Percentiles rank a stretch among this genome's conserved stretches.
These are phyloP conservation scores for Pseudofabraea citricarpa DNA, from an alignment of 2,329 filamentous ascomycete species.

Conservation along the genomic window DNA sequence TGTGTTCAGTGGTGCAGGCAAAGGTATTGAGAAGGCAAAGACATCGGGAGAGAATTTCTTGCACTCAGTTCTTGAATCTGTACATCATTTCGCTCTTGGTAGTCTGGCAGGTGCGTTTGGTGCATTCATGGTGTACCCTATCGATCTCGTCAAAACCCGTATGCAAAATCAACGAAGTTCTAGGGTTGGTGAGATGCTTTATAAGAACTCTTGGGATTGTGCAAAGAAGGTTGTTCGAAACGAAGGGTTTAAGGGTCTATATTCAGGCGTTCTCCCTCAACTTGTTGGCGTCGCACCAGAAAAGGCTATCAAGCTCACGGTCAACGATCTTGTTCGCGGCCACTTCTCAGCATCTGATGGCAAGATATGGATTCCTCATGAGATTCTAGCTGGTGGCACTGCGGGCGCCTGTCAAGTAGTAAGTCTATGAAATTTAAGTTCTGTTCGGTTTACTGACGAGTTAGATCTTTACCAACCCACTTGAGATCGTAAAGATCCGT, in stretches of 20 bases:
- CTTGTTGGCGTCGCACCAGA: slow-evolving; percentile 97
- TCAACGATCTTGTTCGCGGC: slow-evolving; percentile 87
- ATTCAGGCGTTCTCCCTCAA: slow-evolving; percentile 92
- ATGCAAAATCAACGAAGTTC: slow-evolving; percentile 93
- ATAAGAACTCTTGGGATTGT: slow-evolving; percentile 97
- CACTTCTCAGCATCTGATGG: slow-evolving; percentile 71
- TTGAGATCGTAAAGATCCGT: slow-evolving; percentile 99
- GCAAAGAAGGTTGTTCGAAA: slow-evolving; percentile 89
- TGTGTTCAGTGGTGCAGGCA: slow-evolving; percentile 31
- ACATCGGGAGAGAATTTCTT: slow-evolving; percentile 54
- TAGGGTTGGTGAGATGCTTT: slow-evolving; percentile 79
- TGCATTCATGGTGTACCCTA: slow-evolving; percentile 99
- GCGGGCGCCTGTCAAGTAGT: slow-evolving; percentile 96
- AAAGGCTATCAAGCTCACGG: slow-evolving; percentile 98
- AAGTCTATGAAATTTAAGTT: slow-evolving; percentile 41
- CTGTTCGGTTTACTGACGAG: slow-evolving; percentile 7
- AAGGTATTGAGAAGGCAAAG: slow-evolving; percentile 41
- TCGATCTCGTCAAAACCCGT: slow-evolving; percentile 96
- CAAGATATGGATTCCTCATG: slow-evolving; percentile 63
- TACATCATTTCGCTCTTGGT: slow-evolving; percentile 86
- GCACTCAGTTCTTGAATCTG: slow-evolving; percentile 65
- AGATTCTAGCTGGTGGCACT: slow-evolving; percentile 81
- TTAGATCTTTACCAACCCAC: slow-evolving; percentile 91
- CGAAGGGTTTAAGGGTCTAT: slow-evolving; percentile 83
- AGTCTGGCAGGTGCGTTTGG: slow-evolving; percentile 92